Percentiles rank a stretch among this genome's conserved stretches.
phyloP scores from a whole-genome alignment of 371 early-diverging fungal genomes.

The Saksenaea oblongispora region DNA sequence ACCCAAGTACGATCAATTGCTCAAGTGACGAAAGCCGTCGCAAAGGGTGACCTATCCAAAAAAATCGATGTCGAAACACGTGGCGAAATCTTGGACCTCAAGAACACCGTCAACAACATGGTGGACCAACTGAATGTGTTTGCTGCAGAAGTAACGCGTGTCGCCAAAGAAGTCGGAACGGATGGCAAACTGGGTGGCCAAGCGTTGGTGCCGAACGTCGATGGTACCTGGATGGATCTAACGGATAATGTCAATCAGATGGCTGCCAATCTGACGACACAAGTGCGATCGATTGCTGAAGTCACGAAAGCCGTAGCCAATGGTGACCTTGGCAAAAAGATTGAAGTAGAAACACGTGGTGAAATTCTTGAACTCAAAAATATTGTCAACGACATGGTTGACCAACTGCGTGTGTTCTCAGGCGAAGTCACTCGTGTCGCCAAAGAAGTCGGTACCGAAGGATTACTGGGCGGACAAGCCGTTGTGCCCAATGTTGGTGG shows the following conservation, averaged over 20 bases:
- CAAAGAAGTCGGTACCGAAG: slow-evolving; percentile 56
- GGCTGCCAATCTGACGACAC: slow-evolving; percentile 59
- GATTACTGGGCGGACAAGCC: slow-evolving; percentile 53
- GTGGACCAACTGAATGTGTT: slow-evolving; percentile 39
- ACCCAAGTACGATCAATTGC: too few species aligned
- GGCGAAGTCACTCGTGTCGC: slow-evolving; percentile 54
- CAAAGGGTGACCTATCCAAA: too few species aligned
- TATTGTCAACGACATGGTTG: slow-evolving; percentile 64
- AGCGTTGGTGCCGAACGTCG: slow-evolving; percentile 47
- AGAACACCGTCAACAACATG: slow-evolving; percentile 7
- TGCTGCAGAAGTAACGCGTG: slow-evolving; percentile 48
- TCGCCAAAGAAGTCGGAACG: slow-evolving; percentile 56
- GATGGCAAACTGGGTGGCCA: slow-evolving; percentile 51
- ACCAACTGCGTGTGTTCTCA: slow-evolving; percentile 45
- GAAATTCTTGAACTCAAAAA: slow-evolving; percentile 54
- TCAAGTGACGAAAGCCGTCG: too few species aligned
- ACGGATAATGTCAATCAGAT: slow-evolving; percentile 63
- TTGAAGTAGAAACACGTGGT: slow-evolving; percentile 52
- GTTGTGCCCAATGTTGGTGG: slow-evolving; percentile 57
- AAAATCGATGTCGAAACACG: too few species aligned
- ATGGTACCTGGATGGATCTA: slow-evolving; percentile 57
- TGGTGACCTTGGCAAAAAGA: slow-evolving; percentile 63
- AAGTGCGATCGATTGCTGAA: slow-evolving; percentile 58
- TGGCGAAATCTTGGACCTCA: too few species aligned
- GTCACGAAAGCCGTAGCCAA: slow-evolving; percentile 61